phyloP scores from a whole-genome alignment of 306 rosid genomes.

The Fragaria nilgerrensis region DNA sequence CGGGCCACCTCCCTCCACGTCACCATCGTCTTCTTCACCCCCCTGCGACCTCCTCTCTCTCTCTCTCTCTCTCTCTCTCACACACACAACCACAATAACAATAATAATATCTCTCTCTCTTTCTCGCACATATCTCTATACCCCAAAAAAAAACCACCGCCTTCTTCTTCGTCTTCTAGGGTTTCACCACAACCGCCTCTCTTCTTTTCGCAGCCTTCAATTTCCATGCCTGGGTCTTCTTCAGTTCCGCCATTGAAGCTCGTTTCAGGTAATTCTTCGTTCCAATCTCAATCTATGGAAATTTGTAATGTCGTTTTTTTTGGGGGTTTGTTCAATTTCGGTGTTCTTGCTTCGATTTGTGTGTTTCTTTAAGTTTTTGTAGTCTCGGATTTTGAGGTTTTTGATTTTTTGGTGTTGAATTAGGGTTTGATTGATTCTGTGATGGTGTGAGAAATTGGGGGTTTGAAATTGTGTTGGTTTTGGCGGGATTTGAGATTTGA shows the following conservation, averaged over 20 bases:
- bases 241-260: slow-evolving; percentile 27
- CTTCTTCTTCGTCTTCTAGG: slow-evolving; percentile 44
- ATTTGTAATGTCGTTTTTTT: not conserved
- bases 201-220: slow-evolving; percentile 14
- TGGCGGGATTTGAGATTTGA: slow-evolving; percentile 33
- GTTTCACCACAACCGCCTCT: slow-evolving; percentile 31
- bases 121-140: slow-evolving; percentile 17
- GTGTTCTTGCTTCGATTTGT: slow-evolving; percentile 8
- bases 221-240: slow-evolving; percentile 11
- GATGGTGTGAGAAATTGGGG: slow-evolving; percentile 11
- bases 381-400: slow-evolving; percentile 18
- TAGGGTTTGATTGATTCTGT: slow-evolving; percentile 26
- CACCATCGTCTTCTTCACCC: slow-evolving; percentile 57
- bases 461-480: slow-evolving; percentile 13
- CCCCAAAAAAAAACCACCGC: slow-evolving; percentile 17
- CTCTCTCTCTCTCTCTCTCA: slow-evolving; percentile 29
- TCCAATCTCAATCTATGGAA: slow-evolving; percentile 2
- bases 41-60: slow-evolving; percentile 41
- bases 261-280: slow-evolving; percentile 44
- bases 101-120: slow-evolving; percentile 24
- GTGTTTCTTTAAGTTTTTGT: not conserved
- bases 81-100: slow-evolving; percentile 5
- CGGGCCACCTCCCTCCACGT: slow-evolving; percentile 60
- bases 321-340: not conserved
- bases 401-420: not conserved